phyloP scores from a whole-genome alignment of 2,329 filamentous ascomycete genomes.

The Helminthosporium solani region DNA sequence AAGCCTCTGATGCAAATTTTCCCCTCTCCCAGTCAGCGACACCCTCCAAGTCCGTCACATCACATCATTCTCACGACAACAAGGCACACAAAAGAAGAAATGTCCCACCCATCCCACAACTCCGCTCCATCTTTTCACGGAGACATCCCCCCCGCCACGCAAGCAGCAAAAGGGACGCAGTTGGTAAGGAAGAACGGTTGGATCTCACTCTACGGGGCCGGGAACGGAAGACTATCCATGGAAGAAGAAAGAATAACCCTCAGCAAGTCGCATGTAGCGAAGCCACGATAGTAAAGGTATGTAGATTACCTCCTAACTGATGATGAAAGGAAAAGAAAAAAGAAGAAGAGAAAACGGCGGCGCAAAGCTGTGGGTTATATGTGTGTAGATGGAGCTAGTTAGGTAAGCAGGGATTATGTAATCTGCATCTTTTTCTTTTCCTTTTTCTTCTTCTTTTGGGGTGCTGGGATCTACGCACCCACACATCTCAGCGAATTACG shows the following conservation, averaged over 20 bases:
- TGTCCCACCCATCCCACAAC: conserved; percentile 48
- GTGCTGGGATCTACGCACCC: too few species aligned
- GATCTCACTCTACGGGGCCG: conserved; percentile 43
- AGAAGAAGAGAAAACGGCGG: conserved; percentile 31
- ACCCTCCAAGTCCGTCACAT: not conserved
- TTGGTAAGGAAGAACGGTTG: conserved; percentile 44
- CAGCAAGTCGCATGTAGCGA: conserved; percentile 45
- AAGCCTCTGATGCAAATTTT: too few species aligned
- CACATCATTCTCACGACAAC: too few species aligned
- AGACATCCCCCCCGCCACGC: too few species aligned
- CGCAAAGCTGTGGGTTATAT: conserved; percentile 27
- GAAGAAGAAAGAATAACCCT: conserved; percentile 40
- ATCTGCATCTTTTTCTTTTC: too few species aligned
- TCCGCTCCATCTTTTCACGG: conserved; percentile 46
- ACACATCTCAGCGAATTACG: too few species aligned
- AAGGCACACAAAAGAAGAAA: not conserved
- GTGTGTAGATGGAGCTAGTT: conserved; percentile 11
- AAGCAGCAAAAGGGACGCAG: too few species aligned
- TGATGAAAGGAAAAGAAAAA: conserved; percentile 33
- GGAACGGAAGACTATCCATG: conserved; percentile 47
- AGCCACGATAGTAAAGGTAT: conserved; percentile 42
- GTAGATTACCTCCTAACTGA: conserved; percentile 41
- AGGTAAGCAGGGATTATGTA: conserved; percentile 14
- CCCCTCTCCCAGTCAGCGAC: not conserved
- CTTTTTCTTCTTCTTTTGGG: too few species aligned